Conservation (phyloP, 2,329 filamentous ascomycete genomes). For the Calonectria henricotiae region DNA sequence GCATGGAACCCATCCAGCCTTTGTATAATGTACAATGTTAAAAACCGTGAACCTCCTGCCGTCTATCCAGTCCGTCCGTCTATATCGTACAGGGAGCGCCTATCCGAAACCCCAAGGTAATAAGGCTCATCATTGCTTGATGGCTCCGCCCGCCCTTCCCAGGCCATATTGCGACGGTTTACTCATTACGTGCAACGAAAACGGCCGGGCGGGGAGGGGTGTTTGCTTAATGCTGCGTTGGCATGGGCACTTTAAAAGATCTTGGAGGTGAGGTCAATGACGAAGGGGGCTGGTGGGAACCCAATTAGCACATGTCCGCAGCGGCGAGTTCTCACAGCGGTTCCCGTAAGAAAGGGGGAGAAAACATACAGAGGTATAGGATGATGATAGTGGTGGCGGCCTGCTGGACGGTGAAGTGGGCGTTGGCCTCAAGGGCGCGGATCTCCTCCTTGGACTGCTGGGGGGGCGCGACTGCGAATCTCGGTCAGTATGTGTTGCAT, state of each 20-base stretch:
- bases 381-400: conserved; percentile 77
- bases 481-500: conserved; percentile 43
- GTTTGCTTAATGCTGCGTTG: conserved; percentile 1
- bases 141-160: conserved; percentile 25
- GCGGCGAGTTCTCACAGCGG: background rate
- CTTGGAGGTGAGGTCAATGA: conserved; percentile 68
- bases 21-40: conserved; percentile 50
- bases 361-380: conserved; percentile 83
- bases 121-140: conserved; percentile 28
- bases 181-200: conserved; percentile 19
- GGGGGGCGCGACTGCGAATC: conserved; percentile 74
- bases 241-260: conserved; percentile 57
- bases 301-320: conserved; percentile 34
- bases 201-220: background rate
- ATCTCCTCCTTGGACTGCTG: conserved; percentile 81
- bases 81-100: conserved; percentile 50
- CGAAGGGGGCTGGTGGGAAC: conserved; percentile 68
- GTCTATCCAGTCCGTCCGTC: conserved; percentile 42
- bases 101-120: conserved; percentile 33
- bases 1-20: conserved; percentile 41
- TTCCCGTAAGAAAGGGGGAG: no score
- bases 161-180: background rate
- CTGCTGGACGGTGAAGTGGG: conserved; percentile 77
- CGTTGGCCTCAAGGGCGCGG: conserved; percentile 78
- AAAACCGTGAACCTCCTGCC: conserved; percentile 43